phyloP scores from a whole-genome alignment of 2,329 filamentous ascomycete genomes.

The Alternaria longipes region DNA sequence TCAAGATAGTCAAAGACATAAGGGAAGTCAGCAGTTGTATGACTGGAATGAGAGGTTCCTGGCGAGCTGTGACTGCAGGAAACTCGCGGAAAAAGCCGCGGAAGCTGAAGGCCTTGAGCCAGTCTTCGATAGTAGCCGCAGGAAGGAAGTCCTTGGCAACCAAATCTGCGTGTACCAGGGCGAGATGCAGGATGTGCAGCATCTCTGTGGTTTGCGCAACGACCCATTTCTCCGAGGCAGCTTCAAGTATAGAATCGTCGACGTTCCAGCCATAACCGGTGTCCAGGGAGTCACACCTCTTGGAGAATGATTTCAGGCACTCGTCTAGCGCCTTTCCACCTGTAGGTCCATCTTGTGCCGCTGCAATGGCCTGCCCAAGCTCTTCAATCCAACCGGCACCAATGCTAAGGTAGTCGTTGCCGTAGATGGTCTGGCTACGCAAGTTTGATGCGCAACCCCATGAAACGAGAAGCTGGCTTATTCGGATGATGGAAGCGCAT shows the following conservation, averaged over 20 bases:
- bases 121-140: constrained; percentile 44
- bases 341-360: constrained; percentile 43
- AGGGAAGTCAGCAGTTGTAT: constrained; percentile 75
- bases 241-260: constrained; percentile 60
- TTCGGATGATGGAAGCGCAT: constrained; percentile 62
- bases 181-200: constrained; percentile 75
- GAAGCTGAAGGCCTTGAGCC: constrained; percentile 42
- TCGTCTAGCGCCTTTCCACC: constrained; percentile 37
- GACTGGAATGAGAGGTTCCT: constrained; percentile 63
- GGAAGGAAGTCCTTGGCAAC: constrained; percentile 46
- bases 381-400: constrained; percentile 46
- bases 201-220: constrained; percentile 73
- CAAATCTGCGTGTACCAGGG: constrained; percentile 74
- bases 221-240: constrained; percentile 69
- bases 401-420: constrained; percentile 40
- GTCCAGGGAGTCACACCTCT: constrained; percentile 58
- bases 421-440: constrained; percentile 39
- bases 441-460: constrained; percentile 43
- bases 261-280: constrained; percentile 58
- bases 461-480: constrained; percentile 49
- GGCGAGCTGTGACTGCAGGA: constrained; percentile 50
- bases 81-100: constrained; percentile 72
- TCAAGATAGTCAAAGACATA: constrained; percentile 77
- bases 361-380: constrained; percentile 41
- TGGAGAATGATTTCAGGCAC: constrained; percentile 60